Conservation (phyloP, 139 green algal species). For the Asterochloris sp. region DNA sequence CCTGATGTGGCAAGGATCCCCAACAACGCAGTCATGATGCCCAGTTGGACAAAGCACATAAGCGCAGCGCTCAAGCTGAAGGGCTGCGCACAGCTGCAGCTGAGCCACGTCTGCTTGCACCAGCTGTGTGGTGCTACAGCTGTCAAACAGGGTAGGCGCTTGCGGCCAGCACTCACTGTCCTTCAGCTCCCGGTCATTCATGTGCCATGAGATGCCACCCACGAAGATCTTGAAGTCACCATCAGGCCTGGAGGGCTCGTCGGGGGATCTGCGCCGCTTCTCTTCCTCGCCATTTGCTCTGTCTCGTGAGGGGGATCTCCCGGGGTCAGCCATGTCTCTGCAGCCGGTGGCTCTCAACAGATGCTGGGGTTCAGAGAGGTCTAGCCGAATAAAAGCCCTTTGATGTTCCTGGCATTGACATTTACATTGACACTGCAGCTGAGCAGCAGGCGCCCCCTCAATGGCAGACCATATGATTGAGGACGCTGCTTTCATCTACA, state of each 20-base stretch:
- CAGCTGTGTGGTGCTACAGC: background rate
- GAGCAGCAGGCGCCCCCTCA: too few species aligned
- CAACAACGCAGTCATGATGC: too few species aligned
- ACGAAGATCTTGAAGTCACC: constrained; percentile 56
- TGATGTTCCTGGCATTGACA: too few species aligned
- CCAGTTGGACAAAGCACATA: too few species aligned
- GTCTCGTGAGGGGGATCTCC: background rate
- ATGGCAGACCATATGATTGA: too few species aligned
- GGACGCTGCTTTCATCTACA: too few species aligned
- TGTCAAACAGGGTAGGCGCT: background rate
- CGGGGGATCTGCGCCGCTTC: background rate
- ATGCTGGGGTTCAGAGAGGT: background rate
- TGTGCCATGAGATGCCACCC: constrained; percentile 57
- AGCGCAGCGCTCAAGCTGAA: background rate
- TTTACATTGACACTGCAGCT: too few species aligned
- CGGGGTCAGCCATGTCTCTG: background rate
- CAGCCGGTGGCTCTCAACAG: background rate
- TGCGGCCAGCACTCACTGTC: constrained; percentile 39
- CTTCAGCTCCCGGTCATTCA: constrained; percentile 45
- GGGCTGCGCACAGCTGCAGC: background rate
- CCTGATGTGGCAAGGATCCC: too few species aligned
- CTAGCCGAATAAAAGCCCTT: too few species aligned
- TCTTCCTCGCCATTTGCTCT: background rate
- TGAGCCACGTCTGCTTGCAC: background rate
- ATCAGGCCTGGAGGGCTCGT: background rate